These are phyloP conservation scores for Aspergillus sclerotialis DNA, from an alignment of 2,329 filamentous ascomycete species.

Conservation along the genomic window DNA sequence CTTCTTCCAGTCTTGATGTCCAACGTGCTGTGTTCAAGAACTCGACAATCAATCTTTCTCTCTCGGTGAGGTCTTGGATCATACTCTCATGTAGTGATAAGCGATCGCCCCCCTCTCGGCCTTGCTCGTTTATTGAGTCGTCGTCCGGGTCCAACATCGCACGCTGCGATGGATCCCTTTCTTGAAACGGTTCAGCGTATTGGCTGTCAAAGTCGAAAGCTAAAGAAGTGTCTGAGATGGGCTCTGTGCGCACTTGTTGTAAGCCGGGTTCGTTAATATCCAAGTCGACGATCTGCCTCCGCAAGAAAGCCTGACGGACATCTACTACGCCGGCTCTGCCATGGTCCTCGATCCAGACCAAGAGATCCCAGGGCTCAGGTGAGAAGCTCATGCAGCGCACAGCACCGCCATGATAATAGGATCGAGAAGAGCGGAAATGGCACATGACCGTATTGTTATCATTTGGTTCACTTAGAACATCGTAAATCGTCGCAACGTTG, in stretches of 20 bases:
- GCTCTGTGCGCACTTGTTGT: constrained; percentile 26
- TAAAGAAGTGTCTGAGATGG: constrained; percentile 19
- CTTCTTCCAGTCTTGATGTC: constrained; percentile 27
- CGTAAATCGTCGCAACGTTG: constrained; percentile 29
- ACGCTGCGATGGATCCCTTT: constrained; percentile 16
- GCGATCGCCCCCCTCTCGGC: constrained; percentile 15
- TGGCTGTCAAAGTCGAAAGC: constrained; percentile 17
- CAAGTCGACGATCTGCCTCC: constrained; percentile 37
- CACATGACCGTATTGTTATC: constrained; percentile 52
- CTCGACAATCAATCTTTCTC: constrained; percentile 38
- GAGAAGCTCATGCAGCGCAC: constrained; percentile 89
- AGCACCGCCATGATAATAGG: constrained; percentile 64
- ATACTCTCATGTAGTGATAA: constrained; percentile 28
- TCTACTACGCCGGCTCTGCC: constrained; percentile 42
- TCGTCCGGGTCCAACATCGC: constrained; percentile 20
- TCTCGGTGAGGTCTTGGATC: constrained; percentile 33
- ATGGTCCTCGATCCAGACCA: constrained; percentile 91
- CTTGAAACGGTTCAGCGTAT: constrained; percentile 11
- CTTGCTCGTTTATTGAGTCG: constrained; percentile 12
- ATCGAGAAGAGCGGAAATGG: constrained; percentile 70
- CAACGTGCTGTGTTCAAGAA: constrained; percentile 36
- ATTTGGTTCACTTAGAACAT: constrained; percentile 12
- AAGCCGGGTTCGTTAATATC: constrained; percentile 26
- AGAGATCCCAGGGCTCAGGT: constrained; percentile 78
- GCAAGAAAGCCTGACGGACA: constrained; percentile 39